Conservation (phyloP, 257 asterid genomes). For the Fraxinus anomala region DNA sequence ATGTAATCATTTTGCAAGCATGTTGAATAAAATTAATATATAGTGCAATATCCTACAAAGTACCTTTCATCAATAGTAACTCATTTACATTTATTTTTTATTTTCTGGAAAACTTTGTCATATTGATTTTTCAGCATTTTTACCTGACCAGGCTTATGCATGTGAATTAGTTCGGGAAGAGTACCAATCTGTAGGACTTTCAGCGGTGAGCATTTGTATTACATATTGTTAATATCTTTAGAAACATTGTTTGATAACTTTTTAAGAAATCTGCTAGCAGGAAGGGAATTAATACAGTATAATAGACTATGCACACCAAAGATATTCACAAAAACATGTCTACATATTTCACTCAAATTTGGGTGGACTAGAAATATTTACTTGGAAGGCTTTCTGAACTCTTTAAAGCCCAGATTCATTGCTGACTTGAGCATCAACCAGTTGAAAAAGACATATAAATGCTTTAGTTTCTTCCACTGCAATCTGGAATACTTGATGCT, state of each 20-base stretch:
- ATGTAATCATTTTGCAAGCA: neutral
- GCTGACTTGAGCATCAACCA: neutral
- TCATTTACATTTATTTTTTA: neutral
- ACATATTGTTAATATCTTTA: slow-evolving; percentile 14
- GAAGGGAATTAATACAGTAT: neutral
- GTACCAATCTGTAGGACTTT: slow-evolving; percentile 63
- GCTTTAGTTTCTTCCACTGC: neutral
- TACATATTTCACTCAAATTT: neutral
- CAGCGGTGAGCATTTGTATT: slow-evolving; percentile 56
- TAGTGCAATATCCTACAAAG: neutral
- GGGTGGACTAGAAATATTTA: neutral
- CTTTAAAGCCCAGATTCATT: neutral
- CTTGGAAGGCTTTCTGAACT: neutral
- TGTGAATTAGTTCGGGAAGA: slow-evolving; percentile 77
- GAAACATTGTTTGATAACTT: neutral
- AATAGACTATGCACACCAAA: neutral
- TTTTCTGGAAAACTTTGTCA: neutral
- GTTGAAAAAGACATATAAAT: neutral
- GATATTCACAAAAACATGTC: neutral
- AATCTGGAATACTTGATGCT: neutral
- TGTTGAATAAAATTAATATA: neutral
- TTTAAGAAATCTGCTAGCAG: neutral
- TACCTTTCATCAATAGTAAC: neutral
- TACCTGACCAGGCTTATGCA: slow-evolving; percentile 73
- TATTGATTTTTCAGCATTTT: slow-evolving; percentile 3